A percentile compares a stretch with the other conserved stretches of the same genome.
Conservation (phyloP, 306 rosid genomes). For the Ziziphus jujuba region DNA sequence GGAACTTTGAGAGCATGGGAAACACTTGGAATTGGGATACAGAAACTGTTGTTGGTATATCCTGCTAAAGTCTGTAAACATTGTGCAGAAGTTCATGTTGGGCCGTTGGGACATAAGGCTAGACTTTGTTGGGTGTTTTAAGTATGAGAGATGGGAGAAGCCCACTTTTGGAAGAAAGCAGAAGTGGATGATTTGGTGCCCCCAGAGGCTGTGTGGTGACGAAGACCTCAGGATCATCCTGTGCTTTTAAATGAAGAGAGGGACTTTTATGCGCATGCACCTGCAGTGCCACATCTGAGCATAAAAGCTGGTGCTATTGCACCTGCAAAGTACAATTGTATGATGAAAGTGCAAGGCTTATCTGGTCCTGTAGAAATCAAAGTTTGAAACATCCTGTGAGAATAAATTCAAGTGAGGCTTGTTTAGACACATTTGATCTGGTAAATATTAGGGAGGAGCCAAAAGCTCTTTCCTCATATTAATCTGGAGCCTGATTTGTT, state of each 20-base stretch:
- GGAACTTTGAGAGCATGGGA: conserved; percentile 75
- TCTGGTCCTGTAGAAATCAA: conserved; percentile 32
- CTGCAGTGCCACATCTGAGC: conserved; percentile 77
- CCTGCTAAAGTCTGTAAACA: conserved; percentile 78
- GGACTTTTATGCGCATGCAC: conserved; percentile 70
- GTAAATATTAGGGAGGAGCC: too few relatives aligned
- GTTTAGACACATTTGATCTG: too few relatives aligned
- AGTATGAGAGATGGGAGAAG: conserved; percentile 77
- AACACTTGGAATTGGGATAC: conserved; percentile 61
- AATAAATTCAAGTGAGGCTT: too few relatives aligned
- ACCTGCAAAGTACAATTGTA: conserved; percentile 59
- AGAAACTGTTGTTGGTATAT: conserved; percentile 68
- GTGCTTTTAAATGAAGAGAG: conserved; percentile 65
- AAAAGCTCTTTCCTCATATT: too few relatives aligned
- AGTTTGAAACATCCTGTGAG: neutral
- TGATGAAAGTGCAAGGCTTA: conserved; percentile 81
- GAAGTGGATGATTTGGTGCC: conserved; percentile 76
- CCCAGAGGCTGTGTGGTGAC: conserved; percentile 67
- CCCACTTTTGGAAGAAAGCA: conserved; percentile 77
- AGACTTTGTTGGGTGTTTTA: conserved; percentile 80
- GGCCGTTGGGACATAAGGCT: conserved; percentile 87
- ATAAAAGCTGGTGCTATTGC: conserved; percentile 56
- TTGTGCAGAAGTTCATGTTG: conserved; percentile 86
- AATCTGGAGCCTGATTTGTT: too few relatives aligned
- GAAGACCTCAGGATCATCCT: conserved; percentile 74